phyloP scores from a whole-genome alignment of 2,329 filamentous ascomycete species.

The Monosporascus sp. region DNA sequence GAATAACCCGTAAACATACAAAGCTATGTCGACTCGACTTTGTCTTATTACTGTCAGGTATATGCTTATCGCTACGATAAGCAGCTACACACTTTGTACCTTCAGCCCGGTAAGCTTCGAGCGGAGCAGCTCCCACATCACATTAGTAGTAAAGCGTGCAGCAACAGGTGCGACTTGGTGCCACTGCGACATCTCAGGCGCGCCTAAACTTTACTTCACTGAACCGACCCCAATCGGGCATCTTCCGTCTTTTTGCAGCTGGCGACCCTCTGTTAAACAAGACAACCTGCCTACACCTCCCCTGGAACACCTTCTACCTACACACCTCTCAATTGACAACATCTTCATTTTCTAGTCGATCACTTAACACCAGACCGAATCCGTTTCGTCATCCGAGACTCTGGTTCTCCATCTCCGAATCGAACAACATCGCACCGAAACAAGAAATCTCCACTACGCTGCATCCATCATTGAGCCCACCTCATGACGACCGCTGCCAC shows the following conservation, averaged over 20 bases:
- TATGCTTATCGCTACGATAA: no score
- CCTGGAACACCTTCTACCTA: background rate
- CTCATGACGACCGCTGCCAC: slow-evolving; percentile 9
- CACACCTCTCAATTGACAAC: background rate
- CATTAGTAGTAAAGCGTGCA: no score
- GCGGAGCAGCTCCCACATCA: no score
- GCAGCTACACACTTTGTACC: no score
- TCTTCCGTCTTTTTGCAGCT: background rate
- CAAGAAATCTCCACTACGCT: background rate
- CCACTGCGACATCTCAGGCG: no score
- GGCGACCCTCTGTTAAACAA: background rate
- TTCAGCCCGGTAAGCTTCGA: no score
- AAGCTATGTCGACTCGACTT: no score
- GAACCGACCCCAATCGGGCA: background rate
- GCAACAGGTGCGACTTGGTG: no score
- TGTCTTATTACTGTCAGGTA: no score
- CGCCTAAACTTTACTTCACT: no score
- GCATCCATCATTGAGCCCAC: slow-evolving; percentile 2
- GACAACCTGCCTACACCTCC: background rate
- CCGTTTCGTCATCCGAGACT: background rate
- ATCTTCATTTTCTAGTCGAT: background rate
- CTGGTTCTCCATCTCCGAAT: background rate
- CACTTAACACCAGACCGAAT: background rate
- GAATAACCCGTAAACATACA: no score
- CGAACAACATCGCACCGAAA: background rate